Percentiles rank a stretch among this genome's conserved stretches.
Evolutionary conservation across 495 filamentous ascomycete genomes (phyloP).

Genomic region (Aspergillus ellipticus): DNA sequence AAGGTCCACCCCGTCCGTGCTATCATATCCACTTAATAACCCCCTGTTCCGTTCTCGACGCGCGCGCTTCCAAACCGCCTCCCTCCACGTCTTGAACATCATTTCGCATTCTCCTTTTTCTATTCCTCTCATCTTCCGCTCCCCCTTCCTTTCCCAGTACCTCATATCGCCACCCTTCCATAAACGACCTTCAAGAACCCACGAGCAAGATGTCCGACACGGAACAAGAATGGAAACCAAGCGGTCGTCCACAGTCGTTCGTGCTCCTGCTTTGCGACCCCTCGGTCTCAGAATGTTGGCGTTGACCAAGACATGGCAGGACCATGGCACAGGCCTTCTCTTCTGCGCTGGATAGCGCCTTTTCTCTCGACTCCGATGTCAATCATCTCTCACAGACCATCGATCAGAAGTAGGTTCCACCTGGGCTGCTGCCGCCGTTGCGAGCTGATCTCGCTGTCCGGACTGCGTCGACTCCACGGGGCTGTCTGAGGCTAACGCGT

Average conservation of each 20-base stretch:
- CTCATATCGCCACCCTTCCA: slow-evolving; percentile 1
- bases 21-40: slow-evolving; percentile 11
- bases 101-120: slow-evolving; percentile 5
- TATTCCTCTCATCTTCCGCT: neutral
- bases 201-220: slow-evolving; percentile 53
- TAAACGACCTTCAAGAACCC: neutral
- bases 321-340: slow-evolving; percentile 87
- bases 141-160: neutral
- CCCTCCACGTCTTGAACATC: slow-evolving; percentile 2
- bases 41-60: slow-evolving; percentile 7
- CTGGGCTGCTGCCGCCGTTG: neutral
- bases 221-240: slow-evolving; percentile 75
- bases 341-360: slow-evolving; percentile 80
- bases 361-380: slow-evolving; percentile 76
- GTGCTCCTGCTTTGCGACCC: slow-evolving; percentile 30
- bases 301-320: slow-evolving; percentile 46
- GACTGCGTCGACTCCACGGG: neutral
- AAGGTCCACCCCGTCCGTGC: slow-evolving; percentile 17
- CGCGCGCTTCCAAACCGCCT: slow-evolving; percentile 3
- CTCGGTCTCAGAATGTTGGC: slow-evolving; percentile 3
- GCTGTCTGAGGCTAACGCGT: neutral
- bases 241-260: slow-evolving; percentile 76
- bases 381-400: slow-evolving; percentile 72
- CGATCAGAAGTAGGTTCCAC: slow-evolving; percentile 71
- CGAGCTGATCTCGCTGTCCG: neutral